These are phyloP conservation scores for Hyphopichia burtonii DNA, from an alignment of 1,139 yeast genomes.

Conservation along the genomic window DNA sequence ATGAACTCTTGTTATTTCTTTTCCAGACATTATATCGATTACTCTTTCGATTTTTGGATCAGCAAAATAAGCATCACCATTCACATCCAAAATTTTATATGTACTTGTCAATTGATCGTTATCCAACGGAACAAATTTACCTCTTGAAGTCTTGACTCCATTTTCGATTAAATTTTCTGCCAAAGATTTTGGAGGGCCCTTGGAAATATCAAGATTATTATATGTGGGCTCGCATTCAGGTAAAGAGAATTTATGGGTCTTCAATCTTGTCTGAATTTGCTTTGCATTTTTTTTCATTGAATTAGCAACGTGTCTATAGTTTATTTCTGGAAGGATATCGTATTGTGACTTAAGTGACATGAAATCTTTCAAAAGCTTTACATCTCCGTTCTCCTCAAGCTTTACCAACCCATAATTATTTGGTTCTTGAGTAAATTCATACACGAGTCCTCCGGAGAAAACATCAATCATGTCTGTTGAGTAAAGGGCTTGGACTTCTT, in stretches of 20 bases:
- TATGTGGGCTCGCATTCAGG: constrained; percentile 48
- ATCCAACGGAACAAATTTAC: constrained; percentile 45
- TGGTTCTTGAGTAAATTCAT: constrained; percentile 86
- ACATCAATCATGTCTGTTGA: constrained; percentile 74
- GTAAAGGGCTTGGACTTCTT: constrained; percentile 72
- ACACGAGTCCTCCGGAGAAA: constrained; percentile 90
- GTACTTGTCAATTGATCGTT: constrained; percentile 37
- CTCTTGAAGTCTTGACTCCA: constrained; percentile 50
- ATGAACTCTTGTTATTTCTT: constrained; percentile 8
- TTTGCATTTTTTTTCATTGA: constrained; percentile 26
- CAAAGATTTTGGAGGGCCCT: constrained; percentile 48
- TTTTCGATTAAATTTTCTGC: constrained; percentile 43
- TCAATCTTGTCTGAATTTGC: constrained; percentile 23
- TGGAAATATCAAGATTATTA: constrained; percentile 50
- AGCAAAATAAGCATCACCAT: constrained; percentile 30
- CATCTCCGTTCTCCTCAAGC: constrained; percentile 55
- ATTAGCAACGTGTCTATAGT: constrained; percentile 21
- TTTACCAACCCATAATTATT: constrained; percentile 87
- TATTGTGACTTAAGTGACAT: constrained; percentile 49
- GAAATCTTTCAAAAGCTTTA: constrained; percentile 54
- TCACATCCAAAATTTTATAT: constrained; percentile 33
- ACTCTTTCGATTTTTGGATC: constrained; percentile 17
- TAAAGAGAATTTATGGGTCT: constrained; percentile 19
- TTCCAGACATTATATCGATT: constrained; percentile 20
- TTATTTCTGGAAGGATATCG: constrained; percentile 28